Base-by-base conservation (phyloP, 148 eudicot genomes). In the Bassia scoparia region DNA sequence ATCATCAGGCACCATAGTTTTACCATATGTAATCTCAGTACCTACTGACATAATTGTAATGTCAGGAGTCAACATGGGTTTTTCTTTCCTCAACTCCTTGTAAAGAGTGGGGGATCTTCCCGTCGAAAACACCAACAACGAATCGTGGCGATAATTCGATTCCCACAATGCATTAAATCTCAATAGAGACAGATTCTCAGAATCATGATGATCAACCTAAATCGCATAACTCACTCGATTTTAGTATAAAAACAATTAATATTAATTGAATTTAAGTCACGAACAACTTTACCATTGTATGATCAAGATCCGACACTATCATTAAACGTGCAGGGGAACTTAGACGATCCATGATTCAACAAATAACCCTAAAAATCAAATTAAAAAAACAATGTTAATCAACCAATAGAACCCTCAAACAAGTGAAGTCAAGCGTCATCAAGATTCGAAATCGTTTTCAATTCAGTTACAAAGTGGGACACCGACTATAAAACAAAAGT, bases 281-380 rank as follows among this genome's bases (percentile, higher is more conserved):
- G 10, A 2, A 27, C 5, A 14, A 62, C 81, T n/a, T 16, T 34
- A 88, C 92, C 92, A 88, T 88, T 33, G 92, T 88, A 73, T 88
- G 92, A 76, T 88, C 92, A 67, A 88, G 89, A 83, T 88, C 92
- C 2, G 92, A 88, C 67, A 88, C 92, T 23, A 88, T 83, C 92
- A 88, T 88, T 38, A 88, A 76, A 48, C 87, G 88, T 0, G 92
- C 88, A 50, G 88, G 78, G 43, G 78, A 46, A 55, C 29, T 83
- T 23, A 88, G 74, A 50, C 87, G 84, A 78, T 86, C 88, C 92
- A 88, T 88, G 35, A 16, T 67, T 53, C 49, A 53, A 49, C 8
- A 9, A 48, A 55, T 70, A 65, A 21, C 34, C 68, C 76, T 64
- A 70, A 80, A 80, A 80, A 80, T 13, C 18, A 60, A 13, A 16